Evolutionary conservation across 1,284 basidiomycete species (phyloP).

Genomic region (Pulchroboletus neoregius): DNA sequence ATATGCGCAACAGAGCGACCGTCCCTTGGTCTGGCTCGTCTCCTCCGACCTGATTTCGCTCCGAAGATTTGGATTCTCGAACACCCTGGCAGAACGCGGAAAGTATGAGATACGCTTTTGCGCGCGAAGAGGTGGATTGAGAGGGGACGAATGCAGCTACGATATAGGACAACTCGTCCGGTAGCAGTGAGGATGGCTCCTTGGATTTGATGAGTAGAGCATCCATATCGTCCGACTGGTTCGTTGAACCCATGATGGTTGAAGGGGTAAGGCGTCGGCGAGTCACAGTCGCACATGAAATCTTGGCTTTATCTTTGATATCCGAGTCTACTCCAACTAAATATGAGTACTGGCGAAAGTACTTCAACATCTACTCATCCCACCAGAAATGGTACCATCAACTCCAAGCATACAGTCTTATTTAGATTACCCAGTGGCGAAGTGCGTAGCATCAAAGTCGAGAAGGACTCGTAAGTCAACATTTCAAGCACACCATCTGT

Average conservation of each 20-base stretch:
- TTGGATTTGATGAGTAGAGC: constrained; percentile 36
- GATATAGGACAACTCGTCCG: constrained; percentile 54
- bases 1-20: constrained; percentile 43
- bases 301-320: not conserved
- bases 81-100: constrained; percentile 61
- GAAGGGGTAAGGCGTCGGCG: no score
- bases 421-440: constrained; percentile 69
- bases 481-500: not conserved
- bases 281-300: not conserved
- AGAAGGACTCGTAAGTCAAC: constrained; percentile 57
- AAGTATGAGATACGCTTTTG: constrained; percentile 64
- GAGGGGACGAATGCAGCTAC: constrained; percentile 54
- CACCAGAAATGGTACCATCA: constrained; percentile 40
- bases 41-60: constrained; percentile 22
- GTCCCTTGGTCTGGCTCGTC: constrained; percentile 42
- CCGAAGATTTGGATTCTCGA: constrained; percentile 36
- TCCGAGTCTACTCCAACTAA: not conserved
- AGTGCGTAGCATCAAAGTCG: constrained; percentile 60
- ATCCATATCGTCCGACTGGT: constrained; percentile 26
- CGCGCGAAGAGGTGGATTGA: constrained; percentile 42
- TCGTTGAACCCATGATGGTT: constrained; percentile 9
- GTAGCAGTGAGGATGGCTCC: constrained; percentile 38
- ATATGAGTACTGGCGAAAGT: constrained; percentile 16
- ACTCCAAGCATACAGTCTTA: constrained; percentile 60
- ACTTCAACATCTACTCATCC: constrained; percentile 3